Conservation (phyloP, 768 basidiomycete species). For the Tylopilus rubrobrunneus region DNA sequence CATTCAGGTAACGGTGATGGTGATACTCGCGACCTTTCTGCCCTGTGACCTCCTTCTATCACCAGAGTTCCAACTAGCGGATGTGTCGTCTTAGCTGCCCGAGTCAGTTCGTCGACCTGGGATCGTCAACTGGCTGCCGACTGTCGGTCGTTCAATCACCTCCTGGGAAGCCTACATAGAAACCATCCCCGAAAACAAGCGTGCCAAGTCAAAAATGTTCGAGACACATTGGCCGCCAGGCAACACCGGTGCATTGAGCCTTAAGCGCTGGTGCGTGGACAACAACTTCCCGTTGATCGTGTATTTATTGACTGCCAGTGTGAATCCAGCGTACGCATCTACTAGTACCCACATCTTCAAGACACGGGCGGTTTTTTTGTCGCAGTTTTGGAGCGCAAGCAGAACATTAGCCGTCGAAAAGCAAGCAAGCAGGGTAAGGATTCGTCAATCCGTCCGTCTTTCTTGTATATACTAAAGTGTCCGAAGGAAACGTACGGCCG, state of each 20-base stretch:
- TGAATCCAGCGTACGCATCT: constrained; percentile 69
- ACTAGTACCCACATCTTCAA: constrained; percentile 94
- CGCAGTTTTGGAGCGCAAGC: too few species aligned
- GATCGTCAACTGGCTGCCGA: constrained; percentile 79
- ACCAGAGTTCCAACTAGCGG: constrained; percentile 72
- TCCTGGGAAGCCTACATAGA: constrained; percentile 60
- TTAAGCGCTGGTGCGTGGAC: constrained; percentile 66
- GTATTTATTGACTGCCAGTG: not conserved
- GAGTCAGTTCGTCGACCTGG: constrained; percentile 75
- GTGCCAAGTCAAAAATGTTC: constrained; percentile 56
- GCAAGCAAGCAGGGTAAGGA: too few species aligned
- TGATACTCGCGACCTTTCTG: not conserved
- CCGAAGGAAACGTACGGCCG: too few species aligned
- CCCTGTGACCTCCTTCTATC: not conserved
- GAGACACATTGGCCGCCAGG: constrained; percentile 79
- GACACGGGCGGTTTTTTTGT: constrained; percentile 98
- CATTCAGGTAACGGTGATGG: constrained; percentile 50
- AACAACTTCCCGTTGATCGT: not conserved
- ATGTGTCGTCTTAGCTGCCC: constrained; percentile 70
- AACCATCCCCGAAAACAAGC: constrained; percentile 45
- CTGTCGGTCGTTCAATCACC: constrained; percentile 50
- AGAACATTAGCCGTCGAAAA: too few species aligned
- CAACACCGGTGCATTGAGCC: constrained; percentile 53
- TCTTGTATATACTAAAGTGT: too few species aligned
- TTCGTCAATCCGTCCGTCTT: too few species aligned